Base-by-base conservation (phyloP, 2,329 filamentous ascomycete species). In the Aspergillus sp. region DNA sequence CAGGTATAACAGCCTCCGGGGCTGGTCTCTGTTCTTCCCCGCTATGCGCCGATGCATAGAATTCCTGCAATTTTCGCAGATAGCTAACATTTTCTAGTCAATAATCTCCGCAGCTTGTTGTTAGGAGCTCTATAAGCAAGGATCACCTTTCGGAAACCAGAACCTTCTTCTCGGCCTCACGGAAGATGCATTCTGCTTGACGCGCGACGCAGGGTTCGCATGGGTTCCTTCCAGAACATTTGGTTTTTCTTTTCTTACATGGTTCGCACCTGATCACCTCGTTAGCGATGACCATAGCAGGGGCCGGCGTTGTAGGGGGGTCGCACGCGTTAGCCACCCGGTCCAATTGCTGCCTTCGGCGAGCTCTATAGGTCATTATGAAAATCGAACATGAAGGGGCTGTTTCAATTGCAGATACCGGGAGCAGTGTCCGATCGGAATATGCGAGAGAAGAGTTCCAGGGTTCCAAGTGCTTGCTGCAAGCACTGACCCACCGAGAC, bases 191-290 rank as follows among this genome's bases (percentile, higher is more conserved):
- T 32, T 54, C n/a, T 5, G 31, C 31, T 14, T 55, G n/a, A 9
- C 59, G 56, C 9, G 49, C 52, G 10, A 49, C 49, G 29, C 59
- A 61, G 18, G 56, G 46, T 18, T 61, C 52, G 29, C 59, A 61
- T 18, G 56, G 56, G 42, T 32, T 31, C 32, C 45, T 55, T 26
- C 59, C 56, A 18, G 59, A 58, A 49, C 56, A 58, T 46, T 61
- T 61, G 14, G 55, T 49, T 29, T 61, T 61, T 29, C 53, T 52
- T 49, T 49, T 55, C 39, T 56, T 61, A 49, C 56, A 61, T 36
- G 53, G 42, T 22, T 58, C 56, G 22, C 56, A 59, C 36, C 59
- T 61, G 36, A 4, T 20, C 24, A 11, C 6, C 2, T 55, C 2
- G 14, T 47, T 7, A 32, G 29, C 36, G 16, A 36, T 11, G 18